phyloP scores from a whole-genome alignment of 371 early-diverging fungal species.

The Gilbertella persicaria region DNA sequence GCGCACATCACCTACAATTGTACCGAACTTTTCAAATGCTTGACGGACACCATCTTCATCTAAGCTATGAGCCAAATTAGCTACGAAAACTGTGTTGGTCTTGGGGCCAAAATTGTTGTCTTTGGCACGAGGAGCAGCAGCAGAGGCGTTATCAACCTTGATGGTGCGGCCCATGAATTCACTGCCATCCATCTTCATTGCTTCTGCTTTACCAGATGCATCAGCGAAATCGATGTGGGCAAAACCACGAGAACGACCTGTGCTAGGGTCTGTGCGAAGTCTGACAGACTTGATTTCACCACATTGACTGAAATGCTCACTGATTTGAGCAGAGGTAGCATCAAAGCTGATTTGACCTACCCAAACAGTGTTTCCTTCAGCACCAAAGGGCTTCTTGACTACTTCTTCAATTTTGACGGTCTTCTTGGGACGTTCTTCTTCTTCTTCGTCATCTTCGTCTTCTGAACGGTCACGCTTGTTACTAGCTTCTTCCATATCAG shows the following conservation, averaged over 20 bases:
- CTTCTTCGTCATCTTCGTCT: conserved; percentile 20
- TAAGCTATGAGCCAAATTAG: conserved; percentile 89
- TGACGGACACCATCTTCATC: conserved; percentile 88
- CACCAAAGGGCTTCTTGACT: conserved; percentile 32
- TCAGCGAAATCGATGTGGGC: conserved; percentile 70
- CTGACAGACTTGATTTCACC: conserved; percentile 70
- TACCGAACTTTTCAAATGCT: conserved; percentile 86
- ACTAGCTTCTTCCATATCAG: conserved; percentile 31
- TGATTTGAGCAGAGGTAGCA: conserved; percentile 63
- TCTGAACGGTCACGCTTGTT: conserved; percentile 20
- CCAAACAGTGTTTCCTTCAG: conserved; percentile 57
- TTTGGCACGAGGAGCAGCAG: conserved; percentile 30
- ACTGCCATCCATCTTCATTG: conserved; percentile 63
- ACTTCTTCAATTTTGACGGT: conserved; percentile 52
- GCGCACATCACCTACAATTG: conserved; percentile 70
- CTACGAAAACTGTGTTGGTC: conserved; percentile 84
- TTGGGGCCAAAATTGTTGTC: conserved; percentile 47
- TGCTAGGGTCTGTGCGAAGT: conserved; percentile 64
- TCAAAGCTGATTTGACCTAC: conserved; percentile 75
- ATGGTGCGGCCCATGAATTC: conserved; percentile 72
- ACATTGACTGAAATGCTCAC: conserved; percentile 57
- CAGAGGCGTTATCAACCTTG: conserved; percentile 54
- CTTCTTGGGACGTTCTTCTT: conserved; percentile 46
- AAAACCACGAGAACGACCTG: conserved; percentile 70
- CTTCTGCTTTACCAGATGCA: conserved; percentile 60